Evolutionary conservation across 495 filamentous ascomycete genomes (phyloP), one percentile per base, ranked within the genome.

Genomic region (Penicillium coprophilum): DNA sequence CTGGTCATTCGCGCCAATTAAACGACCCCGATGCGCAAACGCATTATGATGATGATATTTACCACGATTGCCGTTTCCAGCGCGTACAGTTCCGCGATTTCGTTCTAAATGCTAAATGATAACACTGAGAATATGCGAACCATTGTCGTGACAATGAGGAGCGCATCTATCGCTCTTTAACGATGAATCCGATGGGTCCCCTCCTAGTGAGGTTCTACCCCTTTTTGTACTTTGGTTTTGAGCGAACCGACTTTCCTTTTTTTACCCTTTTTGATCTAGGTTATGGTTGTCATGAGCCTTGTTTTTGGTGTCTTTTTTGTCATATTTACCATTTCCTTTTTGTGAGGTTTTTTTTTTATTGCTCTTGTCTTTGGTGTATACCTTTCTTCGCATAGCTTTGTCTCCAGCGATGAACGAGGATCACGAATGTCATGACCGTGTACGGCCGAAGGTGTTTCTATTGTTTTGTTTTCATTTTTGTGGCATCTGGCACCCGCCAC

Each of bases 1-100:
- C 83, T 96, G 63, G 91, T 96, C 69, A 95, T 96, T 70, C 92
- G 92, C 56, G 88, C 92, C 60, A 93, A 94, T 75, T 95, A 80
- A 69, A 57, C 47, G 75, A 79, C 45, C 75, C 70, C 45, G n/a
- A 71, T 76, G 43, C 80, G 76, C 28, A 68, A 72, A 63, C 67
- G 69, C 65, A 69, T 64, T 50, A 71, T 71, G 65, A 74, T 73
- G 68, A 70, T 62, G 54, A 66, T 59, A 40, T 50, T 55, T 48
- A 41, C 28, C 54, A 63, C 59, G 65, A 63, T 54, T 45, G 53
- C 41, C 57, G 53, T 58, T 60, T 56, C 46, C 56, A 47, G 61
- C 64, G 60, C 64, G 53, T 57, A 46, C 34, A 36, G 24, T 49
- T 60, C 50, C 54, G 53, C 60, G 54, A 60, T 52, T 56, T 54